These are phyloP conservation scores for Tremella mesenterica DNA, from an alignment of 768 basidiomycete genomes.

Conservation along the genomic window DNA sequence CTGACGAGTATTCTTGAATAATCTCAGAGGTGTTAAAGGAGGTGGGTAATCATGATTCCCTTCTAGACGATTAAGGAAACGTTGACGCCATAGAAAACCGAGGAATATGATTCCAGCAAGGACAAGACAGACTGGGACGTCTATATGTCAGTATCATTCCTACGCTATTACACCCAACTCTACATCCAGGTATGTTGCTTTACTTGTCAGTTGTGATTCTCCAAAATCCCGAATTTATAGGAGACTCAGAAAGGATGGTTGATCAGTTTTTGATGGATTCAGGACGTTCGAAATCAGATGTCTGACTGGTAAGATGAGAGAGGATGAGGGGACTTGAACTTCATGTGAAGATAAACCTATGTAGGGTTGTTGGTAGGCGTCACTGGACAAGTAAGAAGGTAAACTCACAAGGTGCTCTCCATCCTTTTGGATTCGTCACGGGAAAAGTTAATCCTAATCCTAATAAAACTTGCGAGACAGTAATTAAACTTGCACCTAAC, in stretches of 20 bases:
- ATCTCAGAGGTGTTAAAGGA: conserved; percentile 2
- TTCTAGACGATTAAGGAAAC: not conserved
- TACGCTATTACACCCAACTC: no score
- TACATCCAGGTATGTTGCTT: no score
- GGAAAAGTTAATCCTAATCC: conserved; percentile 2
- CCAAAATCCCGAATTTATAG: no score
- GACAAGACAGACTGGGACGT: not conserved
- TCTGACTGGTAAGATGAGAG: not conserved
- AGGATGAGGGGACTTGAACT: no score
- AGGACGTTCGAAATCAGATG: not conserved
- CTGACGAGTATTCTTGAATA: conserved; percentile 3
- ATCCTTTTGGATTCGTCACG: not conserved
- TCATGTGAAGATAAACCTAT: no score
- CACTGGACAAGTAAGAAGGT: no score
- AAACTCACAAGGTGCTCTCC: conserved; percentile 8
- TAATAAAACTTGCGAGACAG: conserved; percentile 1
- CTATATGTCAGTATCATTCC: not conserved
- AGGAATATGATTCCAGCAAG: not conserved
- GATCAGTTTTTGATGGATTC: no score
- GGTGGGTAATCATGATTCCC: not conserved
- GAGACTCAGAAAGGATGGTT: no score
- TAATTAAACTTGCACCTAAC: conserved; percentile 3
- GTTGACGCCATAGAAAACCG: not conserved
- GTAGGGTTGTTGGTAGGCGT: no score
- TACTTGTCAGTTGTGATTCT: no score